Percentiles rank a stretch among this genome's conserved stretches.
These are phyloP conservation scores for Lithohypha guttulata DNA, from an alignment of 2,329 filamentous ascomycete genomes.

Conservation along the genomic window DNA sequence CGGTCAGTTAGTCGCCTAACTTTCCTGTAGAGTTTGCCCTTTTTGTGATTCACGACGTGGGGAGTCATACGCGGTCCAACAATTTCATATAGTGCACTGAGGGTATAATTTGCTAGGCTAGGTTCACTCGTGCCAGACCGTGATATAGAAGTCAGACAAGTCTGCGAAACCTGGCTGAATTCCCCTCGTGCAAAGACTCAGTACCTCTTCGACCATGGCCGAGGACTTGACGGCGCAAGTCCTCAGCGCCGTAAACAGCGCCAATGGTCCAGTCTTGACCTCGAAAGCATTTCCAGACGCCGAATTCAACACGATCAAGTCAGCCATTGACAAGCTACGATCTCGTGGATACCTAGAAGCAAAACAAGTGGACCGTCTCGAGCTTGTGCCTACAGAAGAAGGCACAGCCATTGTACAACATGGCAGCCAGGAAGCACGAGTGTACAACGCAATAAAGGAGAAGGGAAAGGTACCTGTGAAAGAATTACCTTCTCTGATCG, in stretches of 20 bases:
- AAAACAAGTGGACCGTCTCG: slow-evolving; percentile 69
- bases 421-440: slow-evolving; percentile 72
- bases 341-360: slow-evolving; percentile 82
- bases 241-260: slow-evolving; percentile 53
- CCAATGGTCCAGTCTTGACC: slow-evolving; percentile 54
- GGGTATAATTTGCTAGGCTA: too few species aligned
- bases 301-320: slow-evolving; percentile 64
- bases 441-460: slow-evolving; percentile 67
- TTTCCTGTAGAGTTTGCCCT: too few species aligned
- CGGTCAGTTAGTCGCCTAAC: too few species aligned
- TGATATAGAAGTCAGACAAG: too few species aligned
- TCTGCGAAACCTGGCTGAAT: too few species aligned
- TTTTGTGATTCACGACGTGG: too few species aligned
- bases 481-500: slow-evolving; percentile 47
- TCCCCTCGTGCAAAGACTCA: background rate
- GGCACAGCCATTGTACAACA: slow-evolving; percentile 60
- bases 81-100: too few species aligned
- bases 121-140: too few species aligned
- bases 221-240: slow-evolving; percentile 29
- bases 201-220: slow-evolving; percentile 14
- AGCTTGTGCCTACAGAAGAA: slow-evolving; percentile 64
- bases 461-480: slow-evolving; percentile 60
- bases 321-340: slow-evolving; percentile 72
- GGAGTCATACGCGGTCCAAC: too few species aligned
- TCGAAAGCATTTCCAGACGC: slow-evolving; percentile 57